These are phyloP conservation scores for Nigrospora osmanthi DNA, from an alignment of 2,329 filamentous ascomycete species.

Conservation along the genomic window DNA sequence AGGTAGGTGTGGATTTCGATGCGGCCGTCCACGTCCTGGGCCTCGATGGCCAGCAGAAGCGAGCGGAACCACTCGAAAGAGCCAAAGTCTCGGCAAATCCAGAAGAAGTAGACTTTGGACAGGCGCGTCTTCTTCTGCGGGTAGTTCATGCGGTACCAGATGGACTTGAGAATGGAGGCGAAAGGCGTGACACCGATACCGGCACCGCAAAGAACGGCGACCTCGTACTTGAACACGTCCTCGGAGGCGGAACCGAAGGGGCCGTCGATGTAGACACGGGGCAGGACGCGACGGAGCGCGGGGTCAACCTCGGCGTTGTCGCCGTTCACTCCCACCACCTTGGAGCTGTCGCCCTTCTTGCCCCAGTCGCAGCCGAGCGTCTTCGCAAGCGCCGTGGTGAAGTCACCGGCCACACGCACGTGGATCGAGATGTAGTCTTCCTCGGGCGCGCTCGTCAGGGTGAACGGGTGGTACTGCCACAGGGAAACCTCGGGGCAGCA, in stretches of 20 bases:
- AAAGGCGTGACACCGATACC: conserved; percentile 85
- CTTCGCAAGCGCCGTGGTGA: conserved; percentile 62
- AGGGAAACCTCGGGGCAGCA: conserved; percentile 80
- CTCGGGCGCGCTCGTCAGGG: conserved; percentile 77
- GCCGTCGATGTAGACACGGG: conserved; percentile 75
- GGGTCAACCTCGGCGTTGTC: conserved; percentile 57
- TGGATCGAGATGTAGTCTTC: conserved; percentile 88
- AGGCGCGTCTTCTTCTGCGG: conserved; percentile 71
- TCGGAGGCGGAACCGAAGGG: conserved; percentile 82
- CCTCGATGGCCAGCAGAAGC: conserved; percentile 75
- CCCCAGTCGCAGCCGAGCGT: conserved; percentile 70
- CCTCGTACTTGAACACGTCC: conserved; percentile 84
- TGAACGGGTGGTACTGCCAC: conserved; percentile 87
- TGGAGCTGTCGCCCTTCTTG: conserved; percentile 47
- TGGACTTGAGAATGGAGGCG: conserved; percentile 80
- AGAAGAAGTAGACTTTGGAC: conserved; percentile 87
- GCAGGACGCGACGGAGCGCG: conserved; percentile 63
- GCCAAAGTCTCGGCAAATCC: conserved; percentile 82
- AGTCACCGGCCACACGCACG: conserved; percentile 75
- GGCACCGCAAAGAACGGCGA: conserved; percentile 70
- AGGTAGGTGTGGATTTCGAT: conserved; percentile 90
- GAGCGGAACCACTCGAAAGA: conserved; percentile 89
- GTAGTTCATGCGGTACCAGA: conserved; percentile 92
- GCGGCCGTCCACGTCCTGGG: conserved; percentile 72
- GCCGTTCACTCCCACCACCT: conserved; percentile 61